Conservation (phyloP, 345 rosid genomes). For the Durio zibethinus region DNA sequence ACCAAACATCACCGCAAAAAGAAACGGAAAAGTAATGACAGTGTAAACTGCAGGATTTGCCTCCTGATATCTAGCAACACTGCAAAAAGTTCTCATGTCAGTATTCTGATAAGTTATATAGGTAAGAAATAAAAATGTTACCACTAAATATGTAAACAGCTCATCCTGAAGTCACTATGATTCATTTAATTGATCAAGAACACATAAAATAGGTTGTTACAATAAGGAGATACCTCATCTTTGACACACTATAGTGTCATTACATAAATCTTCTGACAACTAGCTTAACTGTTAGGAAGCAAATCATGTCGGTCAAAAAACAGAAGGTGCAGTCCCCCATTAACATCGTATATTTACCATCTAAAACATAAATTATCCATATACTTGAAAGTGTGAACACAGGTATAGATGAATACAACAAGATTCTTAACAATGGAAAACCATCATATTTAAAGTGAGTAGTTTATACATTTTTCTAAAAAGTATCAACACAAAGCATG, state of each 20-base stretch:
- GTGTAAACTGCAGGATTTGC: conserved; percentile 96
- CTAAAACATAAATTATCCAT: conserved; percentile 1
- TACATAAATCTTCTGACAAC: neutral
- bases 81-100: conserved; percentile 42
- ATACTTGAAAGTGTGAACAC: neutral
- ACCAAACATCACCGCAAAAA: conserved; percentile 99
- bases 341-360: neutral
- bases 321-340: neutral
- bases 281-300: neutral
- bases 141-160: conserved; percentile 17
- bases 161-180: conserved; percentile 8
- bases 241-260: neutral
- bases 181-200: conserved; percentile 10
- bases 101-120: conserved; percentile 2
- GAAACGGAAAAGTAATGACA: conserved; percentile 86
- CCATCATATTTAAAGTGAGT: neutral
- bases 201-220: neutral
- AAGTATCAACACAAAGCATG: neutral
- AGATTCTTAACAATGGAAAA: neutral
- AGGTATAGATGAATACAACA: neutral
- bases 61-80: conserved; percentile 96
- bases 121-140: conserved; percentile 15
- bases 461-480: neutral
- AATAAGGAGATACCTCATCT: neutral
- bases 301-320: neutral